Evolutionary conservation across 1,284 basidiomycete species (phyloP), one percentile per base, ranked within the genome.

Genomic region (Rhodotorula sp.): DNA sequence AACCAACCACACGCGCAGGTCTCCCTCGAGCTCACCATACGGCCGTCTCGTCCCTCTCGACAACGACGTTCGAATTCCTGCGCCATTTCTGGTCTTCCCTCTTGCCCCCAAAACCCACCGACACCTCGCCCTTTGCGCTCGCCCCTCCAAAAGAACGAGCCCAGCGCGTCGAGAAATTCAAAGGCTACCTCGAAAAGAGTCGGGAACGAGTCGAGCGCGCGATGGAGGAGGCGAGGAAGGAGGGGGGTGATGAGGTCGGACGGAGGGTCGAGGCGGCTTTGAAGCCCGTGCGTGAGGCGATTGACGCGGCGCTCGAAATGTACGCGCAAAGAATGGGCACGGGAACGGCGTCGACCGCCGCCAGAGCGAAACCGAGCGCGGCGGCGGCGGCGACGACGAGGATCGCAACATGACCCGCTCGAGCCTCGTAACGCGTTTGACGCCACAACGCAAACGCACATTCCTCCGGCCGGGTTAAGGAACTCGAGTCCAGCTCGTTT

Each of bases 81-180:
- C 88, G 96, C 16, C 96, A 98, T 80, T 98, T 94, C 80, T 99
- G 95, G 94, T 86, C 90, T 16, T 87, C 93, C 1, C 87, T 92
- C 63, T 90, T 95, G 68, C 95, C 95, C 1, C 87, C 64, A 0
- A 51, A 51, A 16, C 61, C 61, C 3, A 39, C 31, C 31, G 49
- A 52, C 21, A 46, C 23, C 14, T 26, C 47, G 23, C 21, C 63
- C 29, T 29, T 29, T 26, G 14, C 56, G 14, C 47, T 48, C 46
- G 47, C 49, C n/a, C 31, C 57, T 4, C 82, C 86, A 0, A 84
- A 85, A 26, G 89, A 91, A 48, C 88, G 89, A 76, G 86, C 87
- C 0, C 85, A 86, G 3, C 92, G 92, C 79, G 90, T 89, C 0
- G 86, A 87, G 12, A 93, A 91, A 82, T 96, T 97, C 93, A 87